These are phyloP conservation scores for Beauveria australis DNA, from an alignment of 2,329 filamentous ascomycete genomes.

Conservation along the genomic window DNA sequence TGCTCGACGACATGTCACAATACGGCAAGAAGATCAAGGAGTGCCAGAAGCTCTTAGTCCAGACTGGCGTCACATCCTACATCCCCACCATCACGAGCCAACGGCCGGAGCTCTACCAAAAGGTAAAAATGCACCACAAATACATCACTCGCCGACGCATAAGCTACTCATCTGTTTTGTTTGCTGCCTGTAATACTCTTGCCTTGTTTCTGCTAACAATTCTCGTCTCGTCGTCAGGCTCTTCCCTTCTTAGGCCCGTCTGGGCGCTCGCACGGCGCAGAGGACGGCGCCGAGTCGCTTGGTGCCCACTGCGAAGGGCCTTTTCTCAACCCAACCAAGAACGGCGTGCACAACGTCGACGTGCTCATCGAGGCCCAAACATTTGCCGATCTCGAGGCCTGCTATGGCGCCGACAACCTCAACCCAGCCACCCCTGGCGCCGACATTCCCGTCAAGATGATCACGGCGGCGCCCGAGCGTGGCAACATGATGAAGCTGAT, in stretches of 20 bases:
- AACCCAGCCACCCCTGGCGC: constrained; percentile 25
- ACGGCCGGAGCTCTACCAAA: constrained; percentile 70
- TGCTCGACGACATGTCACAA: constrained; percentile 57
- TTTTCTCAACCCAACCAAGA: constrained; percentile 74
- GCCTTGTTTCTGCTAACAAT: neutral
- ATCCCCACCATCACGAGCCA: constrained; percentile 80
- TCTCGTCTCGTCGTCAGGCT: constrained; percentile 32
- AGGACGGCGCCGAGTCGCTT: constrained; percentile 74
- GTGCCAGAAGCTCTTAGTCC: constrained; percentile 63
- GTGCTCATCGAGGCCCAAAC: constrained; percentile 59
- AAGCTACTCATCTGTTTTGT: neutral
- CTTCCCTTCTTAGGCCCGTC: constrained; percentile 73
- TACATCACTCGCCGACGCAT: neutral
- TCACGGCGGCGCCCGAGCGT: constrained; percentile 79
- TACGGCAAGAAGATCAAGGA: constrained; percentile 67
- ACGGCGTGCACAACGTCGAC: constrained; percentile 73
- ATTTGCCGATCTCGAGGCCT: constrained; percentile 57
- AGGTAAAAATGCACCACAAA: constrained; percentile 34
- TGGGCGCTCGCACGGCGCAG: constrained; percentile 47
- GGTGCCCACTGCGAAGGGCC: constrained; percentile 89
- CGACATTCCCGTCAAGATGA: constrained; percentile 57
- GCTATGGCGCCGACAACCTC: constrained; percentile 68
- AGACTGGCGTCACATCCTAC: constrained; percentile 82
- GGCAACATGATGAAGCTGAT: constrained; percentile 64
- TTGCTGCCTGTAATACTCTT: neutral